These are phyloP conservation scores for Colletotrichum sp. DNA, from an alignment of 2,329 filamentous ascomycete genomes.

Conservation along the genomic window DNA sequence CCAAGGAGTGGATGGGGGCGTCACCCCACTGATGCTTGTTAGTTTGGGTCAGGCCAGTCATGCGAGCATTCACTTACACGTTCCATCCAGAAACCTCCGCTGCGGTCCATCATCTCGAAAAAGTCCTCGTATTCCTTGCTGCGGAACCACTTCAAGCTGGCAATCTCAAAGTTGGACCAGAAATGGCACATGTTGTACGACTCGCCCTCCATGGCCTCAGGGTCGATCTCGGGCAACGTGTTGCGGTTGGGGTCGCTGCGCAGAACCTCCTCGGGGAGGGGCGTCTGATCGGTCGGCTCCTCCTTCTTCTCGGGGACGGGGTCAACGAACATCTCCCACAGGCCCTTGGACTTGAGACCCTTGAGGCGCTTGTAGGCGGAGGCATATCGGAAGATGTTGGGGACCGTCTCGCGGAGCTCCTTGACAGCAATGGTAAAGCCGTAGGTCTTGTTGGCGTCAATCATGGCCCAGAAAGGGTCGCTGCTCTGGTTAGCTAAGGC, in stretches of 20 bases:
- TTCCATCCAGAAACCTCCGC: conserved; percentile 99
- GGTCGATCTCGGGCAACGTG: conserved; percentile 80
- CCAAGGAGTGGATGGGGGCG: conserved; percentile 96
- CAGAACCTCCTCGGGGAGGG: conserved; percentile 80
- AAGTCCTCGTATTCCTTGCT: conserved; percentile 98
- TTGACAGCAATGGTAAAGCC: conserved; percentile 99
- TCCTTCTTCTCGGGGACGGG: conserved; percentile 69
- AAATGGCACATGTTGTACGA: conserved; percentile 99
- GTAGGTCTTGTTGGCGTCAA: conserved; percentile 93
- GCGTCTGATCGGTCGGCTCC: conserved; percentile 63
- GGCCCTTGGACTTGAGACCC: conserved; percentile 86
- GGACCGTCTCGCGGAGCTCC: conserved; percentile 95
- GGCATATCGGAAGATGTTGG: conserved; percentile 99
- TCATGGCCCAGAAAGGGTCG: conserved; percentile 96
- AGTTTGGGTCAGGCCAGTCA: conserved; percentile 29
- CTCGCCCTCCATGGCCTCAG: conserved; percentile 95
- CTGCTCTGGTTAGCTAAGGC: conserved; percentile 45
- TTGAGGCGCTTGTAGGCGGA: conserved; percentile 95
- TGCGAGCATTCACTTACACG: conserved; percentile 63
- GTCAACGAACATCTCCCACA: conserved; percentile 99
- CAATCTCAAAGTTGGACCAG: conserved; percentile 99
- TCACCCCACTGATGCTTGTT: conserved; percentile 84
- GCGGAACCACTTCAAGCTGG: conserved; percentile 91
- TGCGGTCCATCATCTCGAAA: conserved; percentile 98
- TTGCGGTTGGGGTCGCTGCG: conserved; percentile 75